Evolutionary conservation across 768 basidiomycete genomes (phyloP).

Genomic region (Leccinum olivaceopallidum): DNA sequence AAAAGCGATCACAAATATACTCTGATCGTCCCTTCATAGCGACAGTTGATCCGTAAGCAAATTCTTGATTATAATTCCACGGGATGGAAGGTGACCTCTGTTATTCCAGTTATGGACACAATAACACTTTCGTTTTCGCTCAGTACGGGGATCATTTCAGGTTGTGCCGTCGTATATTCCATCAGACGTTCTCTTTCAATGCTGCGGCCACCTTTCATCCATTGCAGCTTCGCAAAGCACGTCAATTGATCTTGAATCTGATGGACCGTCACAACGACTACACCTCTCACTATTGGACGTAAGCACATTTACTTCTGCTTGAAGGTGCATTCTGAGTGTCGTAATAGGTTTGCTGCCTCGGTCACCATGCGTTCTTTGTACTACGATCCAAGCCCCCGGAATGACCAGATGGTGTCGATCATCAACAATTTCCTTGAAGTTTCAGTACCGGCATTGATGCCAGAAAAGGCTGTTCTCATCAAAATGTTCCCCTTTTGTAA

Average conservation of each 20-base stretch:
- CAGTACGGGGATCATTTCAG: conserved; percentile 16
- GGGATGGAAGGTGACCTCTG: not conserved
- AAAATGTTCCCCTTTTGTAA: conserved; percentile 20
- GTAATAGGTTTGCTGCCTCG: conserved; percentile 33
- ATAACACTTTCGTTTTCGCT: conserved; percentile 7
- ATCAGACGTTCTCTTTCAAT: conserved; percentile 11
- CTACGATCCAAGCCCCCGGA: conserved; percentile 18
- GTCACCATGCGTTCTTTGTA: conserved; percentile 25
- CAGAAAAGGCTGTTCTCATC: conserved; percentile 18
- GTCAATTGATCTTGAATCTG: conserved; percentile 7
- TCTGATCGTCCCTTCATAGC: conserved; percentile 47
- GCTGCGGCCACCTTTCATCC: conserved; percentile 8
- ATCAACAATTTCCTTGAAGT: conserved; percentile 11
- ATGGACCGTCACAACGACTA: conserved; percentile 9
- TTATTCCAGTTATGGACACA: conserved; percentile 19
- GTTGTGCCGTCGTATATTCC: conserved; percentile 19
- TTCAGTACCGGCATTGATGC: conserved; percentile 8
- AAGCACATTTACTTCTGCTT: not conserved
- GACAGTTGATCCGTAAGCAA: conserved; percentile 17
- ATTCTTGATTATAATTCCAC: not conserved
- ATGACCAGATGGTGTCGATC: conserved; percentile 19
- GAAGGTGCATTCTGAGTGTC: not conserved
- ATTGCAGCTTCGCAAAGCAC: conserved; percentile 10
- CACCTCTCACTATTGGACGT: conserved; percentile 14
- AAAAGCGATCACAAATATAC: conserved; percentile 46